Evolutionary conservation across 331 rosid genomes (phyloP), one percentile per base, ranked within the genome.

Genomic region (Acacia concinna): DNA sequence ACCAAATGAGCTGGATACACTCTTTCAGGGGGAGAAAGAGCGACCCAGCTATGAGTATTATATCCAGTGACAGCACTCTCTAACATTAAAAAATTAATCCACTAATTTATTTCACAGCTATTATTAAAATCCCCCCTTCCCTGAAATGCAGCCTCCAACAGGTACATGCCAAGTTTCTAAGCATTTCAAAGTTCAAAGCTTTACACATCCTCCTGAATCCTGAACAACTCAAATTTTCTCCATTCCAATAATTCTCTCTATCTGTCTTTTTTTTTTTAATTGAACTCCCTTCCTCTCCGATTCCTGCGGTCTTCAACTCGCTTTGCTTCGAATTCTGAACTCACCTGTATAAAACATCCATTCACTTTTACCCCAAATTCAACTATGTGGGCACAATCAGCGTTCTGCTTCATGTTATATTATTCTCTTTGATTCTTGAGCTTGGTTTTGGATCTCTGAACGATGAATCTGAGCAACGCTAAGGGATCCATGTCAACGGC

Each of bases 1-100:
- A 81, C 77, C 46, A 73, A 49, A 71, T 89, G 97, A 93, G 98
- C 93, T 91, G 97, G 93, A 91, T 87, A 94, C 97, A 91, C 89
- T 82, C 87, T 85, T 86, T 80, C 80, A 85, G 82, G 87, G 71
- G 71, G 74, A 76, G 75, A 77, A 54, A 11, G 59, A 25, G 44
- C 41, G 88, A 40, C 87, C 89, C 97, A 88, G 86, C 59, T 77
- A 51, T 79, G 68, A 69, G 69, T 40, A 65, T 68, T 79, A 78
- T 87, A 82, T 47, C 41, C 38, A 56, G 25, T 6, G 74, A 70
- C 74, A 70, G 74, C 56, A 43, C 74, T 51, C 21, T 38, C 17
- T 41, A 75, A 60, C 41, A 13, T 71, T 72, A 35, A 64, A 64
- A 65, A 56, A 54, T 2, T 65, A 5, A 72, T 71, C 75, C 62